Base-by-base conservation (phyloP, 805 yeast genomes). In the Scheffersomyces coipomensis region DNA sequence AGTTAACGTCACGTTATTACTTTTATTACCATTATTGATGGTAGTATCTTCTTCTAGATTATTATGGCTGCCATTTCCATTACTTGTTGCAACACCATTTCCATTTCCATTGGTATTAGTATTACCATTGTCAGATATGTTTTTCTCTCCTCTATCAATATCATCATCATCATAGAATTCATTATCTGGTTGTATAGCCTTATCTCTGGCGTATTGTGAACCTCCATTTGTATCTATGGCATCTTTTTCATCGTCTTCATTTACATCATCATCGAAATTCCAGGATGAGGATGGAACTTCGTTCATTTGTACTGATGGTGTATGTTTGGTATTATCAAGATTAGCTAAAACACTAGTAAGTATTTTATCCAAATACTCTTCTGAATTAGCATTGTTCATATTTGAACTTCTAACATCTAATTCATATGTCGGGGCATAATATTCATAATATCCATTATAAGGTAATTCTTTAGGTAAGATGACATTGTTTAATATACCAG, bases 231-330 rank as follows among this genome's bases (percentile, higher is more conserved):
- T 86, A 51, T 91, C 97, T 48, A 79, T 80, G 11, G 95, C 88
- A 42, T 75, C 83, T 32, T 73, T 74, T 0, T 83, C 64, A 59
- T 91, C 97, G 61, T 89, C 97, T 21, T 85, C 90, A 40, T 79
- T 93, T 52, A 86, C 49, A 51, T 86, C 44, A 49, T 88, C 95
- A 51, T 86, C 95, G 13, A 78, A 71, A 62, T 90, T 97, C 29
- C 79, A 74, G n/a, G 12, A 9, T 24, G 27, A 7, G n/a, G n/a
- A n/a, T 6, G 98, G 98, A 21, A 88, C 93, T 35, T 85, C 78
- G 49, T 87, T 83, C 81, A 88, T 78, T 64, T 91, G 98, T 29
- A 91, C 97, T 38, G 96, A 85, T n/a, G 99, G 99, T 0, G 97
- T 96, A 63, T 85, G 88, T 62, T 86, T 83, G 12, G 97, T 88